phyloP scores from a whole-genome alignment of 2,329 filamentous ascomycete genomes.

The Neofusicoccum cordaticola region DNA sequence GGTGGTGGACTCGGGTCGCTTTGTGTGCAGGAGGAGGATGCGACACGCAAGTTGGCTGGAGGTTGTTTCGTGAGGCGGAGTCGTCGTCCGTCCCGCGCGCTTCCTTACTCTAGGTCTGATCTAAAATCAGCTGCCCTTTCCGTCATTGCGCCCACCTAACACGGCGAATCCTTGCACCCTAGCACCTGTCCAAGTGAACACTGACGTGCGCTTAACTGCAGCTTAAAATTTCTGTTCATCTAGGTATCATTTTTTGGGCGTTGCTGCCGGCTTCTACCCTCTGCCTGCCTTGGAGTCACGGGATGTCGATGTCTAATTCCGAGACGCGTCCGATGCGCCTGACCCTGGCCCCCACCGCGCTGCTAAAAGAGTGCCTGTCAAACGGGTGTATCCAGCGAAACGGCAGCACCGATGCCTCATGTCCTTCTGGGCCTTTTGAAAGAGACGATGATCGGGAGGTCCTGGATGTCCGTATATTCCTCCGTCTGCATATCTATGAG shows the following conservation, averaged over 20 bases:
- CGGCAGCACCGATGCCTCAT: background rate
- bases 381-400: background rate
- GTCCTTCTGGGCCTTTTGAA: background rate
- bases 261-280: background rate
- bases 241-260: background rate
- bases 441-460: conserved; percentile 66
- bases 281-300: background rate
- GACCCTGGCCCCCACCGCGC: background rate
- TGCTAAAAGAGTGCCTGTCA: background rate
- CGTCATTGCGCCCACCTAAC: conserved; percentile 4
- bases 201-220: background rate
- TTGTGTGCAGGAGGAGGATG: background rate
- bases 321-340: conserved; percentile 1
- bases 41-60: background rate
- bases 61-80: conserved; percentile 17
- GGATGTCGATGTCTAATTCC: background rate
- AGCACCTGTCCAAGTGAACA: background rate
- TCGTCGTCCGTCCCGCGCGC: conserved; percentile 1
- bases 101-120: conserved; percentile 12
- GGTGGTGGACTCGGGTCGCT: background rate
- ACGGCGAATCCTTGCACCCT: background rate
- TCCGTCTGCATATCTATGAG: conserved; percentile 71
- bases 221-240: background rate
- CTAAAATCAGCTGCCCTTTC: conserved; percentile 8
- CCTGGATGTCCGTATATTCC: conserved; percentile 73